A percentile compares a stretch with the other conserved stretches of the same genome.
phyloP scores from a whole-genome alignment of 1,284 basidiomycete genomes.

The Coniferiporia sulphurascens region DNA sequence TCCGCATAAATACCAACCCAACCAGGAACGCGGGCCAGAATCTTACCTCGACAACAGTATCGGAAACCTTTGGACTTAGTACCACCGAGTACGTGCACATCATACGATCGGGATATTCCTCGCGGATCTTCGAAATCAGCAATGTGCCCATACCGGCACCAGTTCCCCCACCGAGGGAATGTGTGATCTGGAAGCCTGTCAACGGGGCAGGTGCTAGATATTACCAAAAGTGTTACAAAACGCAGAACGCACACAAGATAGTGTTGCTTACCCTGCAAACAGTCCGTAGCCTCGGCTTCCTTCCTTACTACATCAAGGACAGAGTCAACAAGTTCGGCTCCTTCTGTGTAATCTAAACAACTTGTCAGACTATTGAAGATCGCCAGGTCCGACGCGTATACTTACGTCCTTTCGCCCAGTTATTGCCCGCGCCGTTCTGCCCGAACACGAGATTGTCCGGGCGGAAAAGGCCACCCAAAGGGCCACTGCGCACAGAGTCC shows the following conservation, averaged over 20 bases:
- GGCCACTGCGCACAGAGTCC: conserved; percentile 65
- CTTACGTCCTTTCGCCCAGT: conserved; percentile 89
- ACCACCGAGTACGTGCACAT: conserved; percentile 89
- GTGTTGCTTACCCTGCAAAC: conserved; percentile 92
- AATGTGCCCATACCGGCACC: conserved; percentile 85
- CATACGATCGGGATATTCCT: conserved; percentile 94
- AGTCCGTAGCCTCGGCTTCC: conserved; percentile 80
- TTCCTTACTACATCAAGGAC: conserved; percentile 74
- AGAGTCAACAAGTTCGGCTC: conserved; percentile 89
- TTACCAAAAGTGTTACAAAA: conserved; percentile 68
- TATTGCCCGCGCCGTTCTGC: conserved; percentile 82
- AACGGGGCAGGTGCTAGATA: neutral
- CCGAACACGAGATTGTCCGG: conserved; percentile 85
- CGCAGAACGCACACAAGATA: conserved; percentile 63
- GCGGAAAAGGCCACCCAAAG: conserved; percentile 73
- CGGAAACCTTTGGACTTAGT: conserved; percentile 76
- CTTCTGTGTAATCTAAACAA: conserved; percentile 80
- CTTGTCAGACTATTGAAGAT: neutral
- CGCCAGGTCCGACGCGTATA: conserved; percentile 19
- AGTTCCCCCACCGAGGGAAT: conserved; percentile 95
- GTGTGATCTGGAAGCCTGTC: conserved; percentile 79
- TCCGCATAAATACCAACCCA: conserved; percentile 27
- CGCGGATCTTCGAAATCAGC: conserved; percentile 79
- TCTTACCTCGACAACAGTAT: conserved; percentile 9
- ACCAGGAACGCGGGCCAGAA: neutral